A percentile compares a stretch with the other conserved stretches of the same genome.
Conservation (phyloP, 2,329 filamentous ascomycete genomes). For the Xylaria sp. region DNA sequence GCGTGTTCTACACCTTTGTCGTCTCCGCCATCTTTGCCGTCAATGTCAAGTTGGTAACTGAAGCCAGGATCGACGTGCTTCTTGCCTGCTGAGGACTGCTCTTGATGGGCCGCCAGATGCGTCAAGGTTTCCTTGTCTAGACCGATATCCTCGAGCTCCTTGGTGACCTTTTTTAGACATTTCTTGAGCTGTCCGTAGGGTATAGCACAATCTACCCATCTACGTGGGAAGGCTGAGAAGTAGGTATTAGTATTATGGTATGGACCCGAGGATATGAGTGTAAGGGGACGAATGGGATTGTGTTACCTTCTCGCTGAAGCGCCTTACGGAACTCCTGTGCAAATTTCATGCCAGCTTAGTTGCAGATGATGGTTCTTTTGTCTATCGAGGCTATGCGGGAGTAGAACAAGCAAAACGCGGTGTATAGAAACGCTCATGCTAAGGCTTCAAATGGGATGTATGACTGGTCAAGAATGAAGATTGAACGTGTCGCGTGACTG, state of each 20-base stretch:
- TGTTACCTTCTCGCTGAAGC: slow-evolving; percentile 64
- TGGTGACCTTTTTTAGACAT: slow-evolving; percentile 79
- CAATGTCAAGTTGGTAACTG: slow-evolving; percentile 57
- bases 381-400: neutral
- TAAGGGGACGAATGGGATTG: neutral
- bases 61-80: slow-evolving; percentile 45
- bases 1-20: slow-evolving; percentile 51
- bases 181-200: slow-evolving; percentile 88
- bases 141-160: slow-evolving; percentile 72
- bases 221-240: slow-evolving; percentile 69
- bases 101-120: slow-evolving; percentile 62
- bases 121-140: slow-evolving; percentile 74
- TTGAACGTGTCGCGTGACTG: slow-evolving; percentile 17
- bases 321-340: slow-evolving; percentile 76
- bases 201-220: slow-evolving; percentile 76
- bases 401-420: neutral
- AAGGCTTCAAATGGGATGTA: neutral
- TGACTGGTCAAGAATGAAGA: neutral
- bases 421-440: slow-evolving; percentile 1
- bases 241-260: slow-evolving; percentile 3
- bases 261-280: neutral
- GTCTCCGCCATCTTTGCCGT: slow-evolving; percentile 55
- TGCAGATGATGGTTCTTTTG: neutral
- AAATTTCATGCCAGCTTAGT: slow-evolving; percentile 75
- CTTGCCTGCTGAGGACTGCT: slow-evolving; percentile 50